Conservation (phyloP, 495 filamentous ascomycete species). For the Penicillium soppii region DNA sequence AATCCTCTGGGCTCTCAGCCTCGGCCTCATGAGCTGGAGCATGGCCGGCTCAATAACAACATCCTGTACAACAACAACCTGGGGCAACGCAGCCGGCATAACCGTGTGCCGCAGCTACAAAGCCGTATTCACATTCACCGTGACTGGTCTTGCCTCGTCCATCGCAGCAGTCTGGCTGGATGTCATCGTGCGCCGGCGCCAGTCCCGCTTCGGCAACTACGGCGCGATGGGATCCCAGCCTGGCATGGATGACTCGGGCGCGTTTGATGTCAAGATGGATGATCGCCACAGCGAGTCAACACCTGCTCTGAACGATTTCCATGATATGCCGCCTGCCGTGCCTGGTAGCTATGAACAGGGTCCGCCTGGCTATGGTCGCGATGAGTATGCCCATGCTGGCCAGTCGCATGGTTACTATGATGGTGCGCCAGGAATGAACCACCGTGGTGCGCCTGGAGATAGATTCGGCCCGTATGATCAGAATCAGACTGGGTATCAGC, state of each 20-base stretch:
- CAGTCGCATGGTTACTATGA: constrained; percentile 35
- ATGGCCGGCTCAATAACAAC: constrained; percentile 56
- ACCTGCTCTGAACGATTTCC: constrained; percentile 2
- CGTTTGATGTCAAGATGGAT: constrained; percentile 33
- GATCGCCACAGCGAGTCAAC: constrained; percentile 20
- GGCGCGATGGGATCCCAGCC: constrained; percentile 32
- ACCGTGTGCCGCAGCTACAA: constrained; percentile 66
- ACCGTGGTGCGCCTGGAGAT: constrained; percentile 11
- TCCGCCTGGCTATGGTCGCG: constrained; percentile 3
- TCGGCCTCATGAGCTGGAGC: constrained; percentile 58
- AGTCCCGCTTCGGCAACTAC: constrained; percentile 49
- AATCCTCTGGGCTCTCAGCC: constrained; percentile 56
- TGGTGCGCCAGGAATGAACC: constrained; percentile 12
- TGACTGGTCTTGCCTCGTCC: constrained; percentile 48
- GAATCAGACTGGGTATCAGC: constrained; percentile 19
- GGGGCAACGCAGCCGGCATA: constrained; percentile 57
- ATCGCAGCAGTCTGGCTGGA: constrained; percentile 52
- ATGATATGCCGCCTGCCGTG: constrained; percentile 8
- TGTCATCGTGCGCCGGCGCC: constrained; percentile 42
- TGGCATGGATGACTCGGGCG: constrained; percentile 23
- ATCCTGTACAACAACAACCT: constrained; percentile 53
- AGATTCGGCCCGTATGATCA: constrained; percentile 23
- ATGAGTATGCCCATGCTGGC: constrained; percentile 24
- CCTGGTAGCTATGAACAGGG: too few species aligned
- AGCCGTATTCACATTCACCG: constrained; percentile 61